Evolutionary conservation across 306 rosid species (phyloP).

Genomic region (Prunus persica): DNA sequence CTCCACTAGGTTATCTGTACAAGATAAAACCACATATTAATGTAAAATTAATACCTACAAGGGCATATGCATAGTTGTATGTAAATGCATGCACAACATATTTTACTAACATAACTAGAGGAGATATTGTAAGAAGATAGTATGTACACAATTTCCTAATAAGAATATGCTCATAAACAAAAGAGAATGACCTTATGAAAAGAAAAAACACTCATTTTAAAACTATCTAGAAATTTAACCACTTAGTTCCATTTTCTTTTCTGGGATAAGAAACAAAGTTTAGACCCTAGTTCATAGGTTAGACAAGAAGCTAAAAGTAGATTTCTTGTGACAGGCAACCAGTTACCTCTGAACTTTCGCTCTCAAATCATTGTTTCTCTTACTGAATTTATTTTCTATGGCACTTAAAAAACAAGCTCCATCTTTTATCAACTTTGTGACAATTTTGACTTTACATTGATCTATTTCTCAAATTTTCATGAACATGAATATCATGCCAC

Average conservation of each 20-base stretch:
- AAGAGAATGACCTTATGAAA: not conserved
- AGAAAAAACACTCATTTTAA: not conserved
- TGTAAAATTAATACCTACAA: not conserved
- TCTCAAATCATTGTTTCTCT: not conserved
- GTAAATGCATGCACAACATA: not conserved
- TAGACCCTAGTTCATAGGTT: not conserved
- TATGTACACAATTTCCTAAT: not conserved
- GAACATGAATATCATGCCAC: not conserved
- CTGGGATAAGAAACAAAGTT: not conserved
- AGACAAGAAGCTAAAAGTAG: not conserved
- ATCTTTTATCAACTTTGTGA: not conserved
- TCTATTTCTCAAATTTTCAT: not conserved
- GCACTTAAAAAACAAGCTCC: not conserved
- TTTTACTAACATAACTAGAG: not conserved
- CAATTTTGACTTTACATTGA: not conserved
- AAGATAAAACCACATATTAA: constrained; percentile 6
- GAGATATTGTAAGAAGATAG: not conserved
- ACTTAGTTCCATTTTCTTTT: not conserved
- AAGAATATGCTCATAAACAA: not conserved
- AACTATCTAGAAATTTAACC: not conserved
- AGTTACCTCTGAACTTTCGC: not conserved
- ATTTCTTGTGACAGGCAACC: constrained; percentile 2
- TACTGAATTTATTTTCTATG: not conserved
- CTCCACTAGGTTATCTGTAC: constrained; percentile 90
- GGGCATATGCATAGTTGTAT: not conserved